phyloP scores from a whole-genome alignment of 78 protist species.

The Pigoraptor vietnamica region DNA sequence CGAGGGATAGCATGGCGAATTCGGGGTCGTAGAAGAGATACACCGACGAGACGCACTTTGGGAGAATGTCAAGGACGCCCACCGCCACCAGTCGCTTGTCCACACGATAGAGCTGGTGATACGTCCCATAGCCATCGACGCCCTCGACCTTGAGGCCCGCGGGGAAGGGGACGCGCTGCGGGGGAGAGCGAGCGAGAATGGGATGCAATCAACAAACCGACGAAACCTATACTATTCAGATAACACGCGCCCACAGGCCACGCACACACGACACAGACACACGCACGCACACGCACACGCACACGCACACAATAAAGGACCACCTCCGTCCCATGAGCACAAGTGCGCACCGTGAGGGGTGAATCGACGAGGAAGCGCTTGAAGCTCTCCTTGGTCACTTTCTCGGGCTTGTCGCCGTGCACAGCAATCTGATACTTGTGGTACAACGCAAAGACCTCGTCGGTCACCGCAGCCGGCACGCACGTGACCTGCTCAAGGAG shows the following conservation, averaged over 20 bases:
- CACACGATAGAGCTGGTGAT: conserved; percentile 66
- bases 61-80: conserved; percentile 73
- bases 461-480: background rate
- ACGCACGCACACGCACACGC: too few relatives aligned
- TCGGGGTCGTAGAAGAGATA: conserved; percentile 78
- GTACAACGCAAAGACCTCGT: conserved; percentile 32
- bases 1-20: conserved; percentile 29
- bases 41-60: conserved; percentile 70
- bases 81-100: conserved; percentile 74
- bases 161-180: too few relatives aligned
- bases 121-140: conserved; percentile 42
- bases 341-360: too few relatives aligned
- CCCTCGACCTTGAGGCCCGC: too few relatives aligned
- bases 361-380: conserved; percentile 11
- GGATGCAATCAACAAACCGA: too few relatives aligned
- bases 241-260: too few relatives aligned
- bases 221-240: too few relatives aligned
- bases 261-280: too few relatives aligned
- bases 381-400: conserved; percentile 5
- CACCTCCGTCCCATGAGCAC: too few relatives aligned
- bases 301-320: too few relatives aligned
- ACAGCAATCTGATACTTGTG: conserved; percentile 28
- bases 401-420: conserved; percentile 38
- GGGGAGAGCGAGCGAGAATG: too few relatives aligned
- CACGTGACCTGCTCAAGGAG: background rate